Conservation (phyloP, 2,329 filamentous ascomycete genomes). For the Byssoonygena ceratinophila region DNA sequence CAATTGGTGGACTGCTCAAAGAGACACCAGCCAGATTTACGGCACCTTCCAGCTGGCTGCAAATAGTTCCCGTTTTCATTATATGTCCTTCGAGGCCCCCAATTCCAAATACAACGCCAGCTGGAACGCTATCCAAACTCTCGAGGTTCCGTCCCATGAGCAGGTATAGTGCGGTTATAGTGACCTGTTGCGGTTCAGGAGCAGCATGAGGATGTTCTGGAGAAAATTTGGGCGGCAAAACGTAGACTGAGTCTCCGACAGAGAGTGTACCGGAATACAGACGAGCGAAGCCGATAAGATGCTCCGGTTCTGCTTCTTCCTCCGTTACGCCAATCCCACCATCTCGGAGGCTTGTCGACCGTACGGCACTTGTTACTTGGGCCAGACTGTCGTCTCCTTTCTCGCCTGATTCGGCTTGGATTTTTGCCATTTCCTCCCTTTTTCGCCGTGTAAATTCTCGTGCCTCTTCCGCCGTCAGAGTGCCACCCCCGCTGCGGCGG, state of each 20-base stretch:
- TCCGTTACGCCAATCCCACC: constrained; percentile 40
- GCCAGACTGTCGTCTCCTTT: constrained; percentile 41
- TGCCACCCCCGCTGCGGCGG: constrained; percentile 55
- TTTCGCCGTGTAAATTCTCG: constrained; percentile 78
- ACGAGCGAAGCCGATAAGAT: constrained; percentile 86
- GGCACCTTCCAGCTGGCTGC: constrained; percentile 72
- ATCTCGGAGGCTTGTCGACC: constrained; percentile 49
- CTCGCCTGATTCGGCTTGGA: constrained; percentile 51
- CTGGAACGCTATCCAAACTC: constrained; percentile 69
- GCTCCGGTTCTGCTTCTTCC: constrained; percentile 62
- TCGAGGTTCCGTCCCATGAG: constrained; percentile 91
- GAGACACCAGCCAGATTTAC: constrained; percentile 82
- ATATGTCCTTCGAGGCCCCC: constrained; percentile 84
- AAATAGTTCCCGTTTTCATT: constrained; percentile 90
- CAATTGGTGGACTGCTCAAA: constrained; percentile 76
- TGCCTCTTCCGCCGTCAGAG: constrained; percentile 79
- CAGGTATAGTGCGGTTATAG: constrained; percentile 78
- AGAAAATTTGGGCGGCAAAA: constrained; percentile 85
- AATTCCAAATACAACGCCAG: constrained; percentile 91
- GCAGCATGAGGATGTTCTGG: constrained; percentile 62
- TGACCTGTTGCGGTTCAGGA: constrained; percentile 70
- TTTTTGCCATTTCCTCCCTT: constrained; percentile 73
- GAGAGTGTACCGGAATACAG: constrained; percentile 84
- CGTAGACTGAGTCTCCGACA: constrained; percentile 83
- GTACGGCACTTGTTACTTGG: constrained; percentile 52